Evolutionary conservation across 305 asterid species (phyloP), one percentile per base, ranked within the genome.

Genomic region (Fraxinus xanthoxyloides): DNA sequence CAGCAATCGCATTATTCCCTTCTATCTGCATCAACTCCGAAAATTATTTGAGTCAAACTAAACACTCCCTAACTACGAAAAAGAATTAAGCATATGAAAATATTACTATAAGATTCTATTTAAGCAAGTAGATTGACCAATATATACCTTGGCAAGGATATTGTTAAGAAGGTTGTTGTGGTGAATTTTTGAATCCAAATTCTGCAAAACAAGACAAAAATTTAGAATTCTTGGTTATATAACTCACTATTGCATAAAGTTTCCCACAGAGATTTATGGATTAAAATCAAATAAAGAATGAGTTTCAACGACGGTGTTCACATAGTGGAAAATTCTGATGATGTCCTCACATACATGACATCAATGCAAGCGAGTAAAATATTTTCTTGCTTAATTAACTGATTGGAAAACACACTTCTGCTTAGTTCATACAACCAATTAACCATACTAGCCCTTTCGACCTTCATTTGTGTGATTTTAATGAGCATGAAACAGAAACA

Each of bases 141-240:
- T 28, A 30, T 43, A 36, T 85, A 95, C 98, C 98, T 93, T 95
- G 43, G 98, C 98, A 78, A 95, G 97, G 85, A 95, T 93, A 85
- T 95, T 95, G 91, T 93, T 93, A 34, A 95, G 98, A 63, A 95
- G 97, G 86, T 95, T 95, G 92, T 92, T 93, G 86, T 92, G 98
- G 90, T 95, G 98, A 85, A 95, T 95, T 92, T 95, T 95, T 9
- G 98, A 93, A 89, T 95, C 98, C 94, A 95, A 87, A 87, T 91
- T 92, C 98, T 93, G 95, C 82, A 89, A 31, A 82, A 87, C 63
- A 73, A 15, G 30, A 79, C 43, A 48, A 40, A 77, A 54, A 21
- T 24, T 63, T 63, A 31, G 36, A 56, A 43, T n/a, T n/a, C 32
- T 23, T 24, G 72, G 72, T 26, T 63, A 24, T 24, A 26, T 63